Evolutionary conservation across 345 rosid genomes (phyloP).

Genomic region (Gossypioides kirkii): DNA sequence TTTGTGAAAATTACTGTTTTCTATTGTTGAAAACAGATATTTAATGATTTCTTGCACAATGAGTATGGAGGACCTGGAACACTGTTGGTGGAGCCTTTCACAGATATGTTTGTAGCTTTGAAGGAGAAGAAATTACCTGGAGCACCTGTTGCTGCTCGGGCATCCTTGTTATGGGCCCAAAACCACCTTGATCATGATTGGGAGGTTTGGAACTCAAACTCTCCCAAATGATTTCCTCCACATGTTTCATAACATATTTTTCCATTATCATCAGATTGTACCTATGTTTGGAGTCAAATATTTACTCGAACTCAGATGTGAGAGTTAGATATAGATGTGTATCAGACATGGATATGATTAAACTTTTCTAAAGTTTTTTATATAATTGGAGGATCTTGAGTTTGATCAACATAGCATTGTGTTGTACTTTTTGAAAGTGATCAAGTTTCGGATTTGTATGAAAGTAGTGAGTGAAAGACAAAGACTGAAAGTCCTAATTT

Average conservation of each 20-base stretch:
- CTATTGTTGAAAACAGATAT: conserved; percentile 27
- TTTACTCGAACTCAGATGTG: too few species aligned
- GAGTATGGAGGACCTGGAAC: conserved; percentile 28
- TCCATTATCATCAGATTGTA: neutral
- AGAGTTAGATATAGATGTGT: too few species aligned
- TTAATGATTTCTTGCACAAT: conserved; percentile 34
- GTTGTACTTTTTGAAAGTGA: too few species aligned
- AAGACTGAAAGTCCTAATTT: neutral
- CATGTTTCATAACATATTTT: neutral
- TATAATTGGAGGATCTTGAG: too few species aligned
- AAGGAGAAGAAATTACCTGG: conserved; percentile 40
- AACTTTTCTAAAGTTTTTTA: too few species aligned
- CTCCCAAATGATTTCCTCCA: conserved; percentile 13
- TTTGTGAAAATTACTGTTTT: conserved; percentile 7
- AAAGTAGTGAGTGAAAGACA: neutral
- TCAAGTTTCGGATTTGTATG: neutral
- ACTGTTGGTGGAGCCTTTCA: conserved; percentile 43
- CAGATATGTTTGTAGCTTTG: conserved; percentile 36
- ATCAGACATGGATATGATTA: too few species aligned
- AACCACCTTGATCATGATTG: neutral
- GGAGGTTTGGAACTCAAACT: conserved; percentile 21
- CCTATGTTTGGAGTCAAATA: neutral
- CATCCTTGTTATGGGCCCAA: conserved; percentile 35
- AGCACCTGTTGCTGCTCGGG: conserved; percentile 36
- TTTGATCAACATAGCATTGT: too few species aligned